phyloP scores from a whole-genome alignment of 1,139 yeast species.

The Candida gigantensis region DNA sequence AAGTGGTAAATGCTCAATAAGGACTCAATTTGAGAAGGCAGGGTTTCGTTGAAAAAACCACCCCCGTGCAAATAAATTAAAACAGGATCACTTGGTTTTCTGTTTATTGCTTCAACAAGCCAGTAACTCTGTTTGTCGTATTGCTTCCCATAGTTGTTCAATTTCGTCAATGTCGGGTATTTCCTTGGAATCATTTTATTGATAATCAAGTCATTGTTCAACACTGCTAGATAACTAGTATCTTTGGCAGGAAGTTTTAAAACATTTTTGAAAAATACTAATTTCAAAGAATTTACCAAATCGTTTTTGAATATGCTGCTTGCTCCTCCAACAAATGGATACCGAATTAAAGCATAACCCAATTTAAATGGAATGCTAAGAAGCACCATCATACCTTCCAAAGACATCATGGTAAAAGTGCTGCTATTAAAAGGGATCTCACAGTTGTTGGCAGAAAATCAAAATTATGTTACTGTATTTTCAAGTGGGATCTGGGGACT shows the following conservation, averaged over 20 bases:
- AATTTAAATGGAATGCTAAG: slow-evolving; percentile 12
- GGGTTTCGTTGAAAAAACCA: slow-evolving; percentile 39
- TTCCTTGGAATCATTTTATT: slow-evolving; percentile 8
- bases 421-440: background rate
- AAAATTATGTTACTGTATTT: too few relatives aligned
- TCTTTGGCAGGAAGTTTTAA: slow-evolving; percentile 14
- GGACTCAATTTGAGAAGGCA: slow-evolving; percentile 34
- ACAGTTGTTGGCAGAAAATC: too few relatives aligned
- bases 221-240: slow-evolving; percentile 5
- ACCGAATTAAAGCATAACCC: slow-evolving; percentile 9
- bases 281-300: slow-evolving; percentile 12
- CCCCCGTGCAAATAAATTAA: too few relatives aligned
- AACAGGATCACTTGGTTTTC: slow-evolving; percentile 37
- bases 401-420: slow-evolving; percentile 9
- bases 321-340: slow-evolving; percentile 15
- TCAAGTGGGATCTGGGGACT: too few relatives aligned
- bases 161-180: slow-evolving; percentile 12
- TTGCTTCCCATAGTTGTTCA: slow-evolving; percentile 35
- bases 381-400: slow-evolving; percentile 9
- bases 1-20: slow-evolving; percentile 31
- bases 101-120: slow-evolving; percentile 33
- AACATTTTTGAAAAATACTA: slow-evolving; percentile 11
- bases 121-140: slow-evolving; percentile 39
- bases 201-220: slow-evolving; percentile 7
- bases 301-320: slow-evolving; percentile 9